phyloP scores from a whole-genome alignment of 768 basidiomycete genomes.

The Rickenella mellea region DNA sequence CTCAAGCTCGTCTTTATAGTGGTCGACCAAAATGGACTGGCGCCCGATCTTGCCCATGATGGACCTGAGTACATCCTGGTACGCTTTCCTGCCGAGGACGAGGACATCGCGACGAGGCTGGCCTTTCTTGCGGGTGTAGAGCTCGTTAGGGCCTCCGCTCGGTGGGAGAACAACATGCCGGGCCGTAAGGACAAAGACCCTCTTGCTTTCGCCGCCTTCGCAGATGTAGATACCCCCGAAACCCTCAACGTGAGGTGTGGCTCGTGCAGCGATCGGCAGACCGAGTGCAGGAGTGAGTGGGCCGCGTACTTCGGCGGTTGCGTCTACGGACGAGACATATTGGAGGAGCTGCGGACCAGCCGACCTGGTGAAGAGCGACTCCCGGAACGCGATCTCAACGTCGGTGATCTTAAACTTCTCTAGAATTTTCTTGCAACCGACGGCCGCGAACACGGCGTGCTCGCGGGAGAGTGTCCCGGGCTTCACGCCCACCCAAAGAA shows the following conservation, averaged over 20 bases:
- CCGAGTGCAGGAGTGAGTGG: constrained; percentile 21
- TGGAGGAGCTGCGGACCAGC: constrained; percentile 13
- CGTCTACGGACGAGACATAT: constrained; percentile 9
- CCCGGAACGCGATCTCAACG: constrained; percentile 24
- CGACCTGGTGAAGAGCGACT: constrained; percentile 17
- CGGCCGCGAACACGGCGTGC: constrained; percentile 18
- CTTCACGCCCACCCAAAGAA: constrained; percentile 23
- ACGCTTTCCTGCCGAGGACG: constrained; percentile 13
- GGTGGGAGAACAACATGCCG: constrained; percentile 16
- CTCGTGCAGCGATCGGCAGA: constrained; percentile 18
- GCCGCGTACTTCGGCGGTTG: constrained; percentile 11
- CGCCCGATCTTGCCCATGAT: constrained; percentile 12
- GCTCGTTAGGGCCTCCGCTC: constrained; percentile 5
- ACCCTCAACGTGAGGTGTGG: constrained; percentile 13
- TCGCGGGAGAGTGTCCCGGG: constrained; percentile 19
- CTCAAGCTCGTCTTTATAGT: constrained; percentile 12
- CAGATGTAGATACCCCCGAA: constrained; percentile 18
- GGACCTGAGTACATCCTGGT: constrained; percentile 4
- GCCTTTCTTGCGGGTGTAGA: constrained; percentile 8
- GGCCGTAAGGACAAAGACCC: constrained; percentile 16
- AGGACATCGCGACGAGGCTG: constrained; percentile 9
- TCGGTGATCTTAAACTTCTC: constrained; percentile 17
- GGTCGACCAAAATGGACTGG: constrained; percentile 12
- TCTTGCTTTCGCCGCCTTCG: constrained; percentile 14
- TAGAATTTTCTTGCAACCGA: constrained; percentile 18